Evolutionary conservation across 495 filamentous ascomycete genomes (phyloP).

Genomic region (Glarea lozoyensis): DNA sequence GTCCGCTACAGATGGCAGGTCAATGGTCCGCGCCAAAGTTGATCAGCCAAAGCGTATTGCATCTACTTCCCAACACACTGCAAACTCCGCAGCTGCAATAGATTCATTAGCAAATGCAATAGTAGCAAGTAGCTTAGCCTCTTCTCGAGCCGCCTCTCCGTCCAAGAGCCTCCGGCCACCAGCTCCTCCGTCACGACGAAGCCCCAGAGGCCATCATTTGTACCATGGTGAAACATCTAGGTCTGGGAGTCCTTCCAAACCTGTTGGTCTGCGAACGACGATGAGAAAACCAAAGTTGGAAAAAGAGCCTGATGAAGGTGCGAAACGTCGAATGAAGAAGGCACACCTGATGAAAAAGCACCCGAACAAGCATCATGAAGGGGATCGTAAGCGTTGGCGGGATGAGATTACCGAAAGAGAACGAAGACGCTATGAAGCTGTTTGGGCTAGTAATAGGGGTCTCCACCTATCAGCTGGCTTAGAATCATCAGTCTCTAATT

Average conservation of each 20-base stretch:
- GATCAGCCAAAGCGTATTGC: constrained; percentile 4
- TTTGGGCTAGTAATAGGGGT: constrained; percentile 91
- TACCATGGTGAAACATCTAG: constrained; percentile 30
- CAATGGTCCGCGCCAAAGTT: constrained; percentile 4
- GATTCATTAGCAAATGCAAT: constrained; percentile 60
- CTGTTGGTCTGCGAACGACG: constrained; percentile 53
- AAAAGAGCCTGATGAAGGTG: constrained; percentile 49
- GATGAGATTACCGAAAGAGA: constrained; percentile 68
- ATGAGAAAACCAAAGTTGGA: constrained; percentile 52
- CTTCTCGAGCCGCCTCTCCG: constrained; percentile 51
- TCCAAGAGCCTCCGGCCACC: constrained; percentile 27
- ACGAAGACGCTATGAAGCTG: constrained; percentile 86
- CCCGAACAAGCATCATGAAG: constrained; percentile 81
- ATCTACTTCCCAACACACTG: constrained; percentile 6
- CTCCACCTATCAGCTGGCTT: constrained; percentile 25
- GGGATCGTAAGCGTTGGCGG: constrained; percentile 75
- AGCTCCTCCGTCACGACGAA: constrained; percentile 37
- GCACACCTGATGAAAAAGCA: constrained; percentile 24
- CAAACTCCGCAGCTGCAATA: constrained; percentile 9
- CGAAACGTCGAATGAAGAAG: constrained; percentile 12
- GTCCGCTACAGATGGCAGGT: constrained; percentile 17
- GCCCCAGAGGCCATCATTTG: constrained; percentile 24
- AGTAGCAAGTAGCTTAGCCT: constrained; percentile 74
- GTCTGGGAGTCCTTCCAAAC: constrained; percentile 44
- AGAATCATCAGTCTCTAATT: constrained; percentile 49